phyloP scores from a whole-genome alignment of 306 rosid species.

The Heteromeles arbutifolia region DNA sequence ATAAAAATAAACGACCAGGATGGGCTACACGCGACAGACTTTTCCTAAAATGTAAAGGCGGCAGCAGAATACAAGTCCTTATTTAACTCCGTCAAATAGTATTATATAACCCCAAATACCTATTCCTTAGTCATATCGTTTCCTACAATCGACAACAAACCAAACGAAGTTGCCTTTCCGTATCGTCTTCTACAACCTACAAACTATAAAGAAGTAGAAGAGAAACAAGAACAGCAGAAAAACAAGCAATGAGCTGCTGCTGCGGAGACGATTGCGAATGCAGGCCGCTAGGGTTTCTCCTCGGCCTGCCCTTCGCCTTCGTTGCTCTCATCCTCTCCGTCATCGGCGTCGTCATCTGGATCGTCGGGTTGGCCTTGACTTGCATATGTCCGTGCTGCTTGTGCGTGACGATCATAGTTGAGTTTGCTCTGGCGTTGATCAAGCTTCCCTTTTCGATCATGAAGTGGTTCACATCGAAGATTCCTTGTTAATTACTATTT shows the following conservation, averaged over 20 bases:
- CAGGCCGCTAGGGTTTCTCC: slow-evolving; percentile 66
- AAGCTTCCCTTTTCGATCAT: slow-evolving; percentile 68
- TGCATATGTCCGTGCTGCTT: slow-evolving; percentile 90
- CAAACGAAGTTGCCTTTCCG: neutral
- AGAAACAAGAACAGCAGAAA: neutral
- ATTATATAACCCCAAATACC: neutral
- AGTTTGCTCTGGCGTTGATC: slow-evolving; percentile 61
- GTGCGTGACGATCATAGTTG: slow-evolving; percentile 68
- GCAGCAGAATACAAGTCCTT: slow-evolving; percentile 8
- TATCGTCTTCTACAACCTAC: neutral
- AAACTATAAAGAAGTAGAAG: neutral
- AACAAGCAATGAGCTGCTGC: slow-evolving; percentile 43
- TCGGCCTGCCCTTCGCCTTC: slow-evolving; percentile 76
- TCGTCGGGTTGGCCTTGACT: slow-evolving; percentile 61
- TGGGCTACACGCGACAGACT: no score
- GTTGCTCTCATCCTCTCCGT: slow-evolving; percentile 54
- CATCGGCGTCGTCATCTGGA: slow-evolving; percentile 57
- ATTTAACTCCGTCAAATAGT: slow-evolving; percentile 18
- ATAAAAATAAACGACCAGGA: no score
- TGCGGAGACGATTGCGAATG: slow-evolving; percentile 57
- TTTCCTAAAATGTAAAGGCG: neutral
- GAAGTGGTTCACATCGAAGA: slow-evolving; percentile 81
- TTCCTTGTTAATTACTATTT: slow-evolving; percentile 50
- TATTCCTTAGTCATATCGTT: neutral
- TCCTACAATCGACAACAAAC: neutral